These are phyloP conservation scores for Coniochaeta prunicola DNA, from an alignment of 2,329 filamentous ascomycete species.

Conservation along the genomic window DNA sequence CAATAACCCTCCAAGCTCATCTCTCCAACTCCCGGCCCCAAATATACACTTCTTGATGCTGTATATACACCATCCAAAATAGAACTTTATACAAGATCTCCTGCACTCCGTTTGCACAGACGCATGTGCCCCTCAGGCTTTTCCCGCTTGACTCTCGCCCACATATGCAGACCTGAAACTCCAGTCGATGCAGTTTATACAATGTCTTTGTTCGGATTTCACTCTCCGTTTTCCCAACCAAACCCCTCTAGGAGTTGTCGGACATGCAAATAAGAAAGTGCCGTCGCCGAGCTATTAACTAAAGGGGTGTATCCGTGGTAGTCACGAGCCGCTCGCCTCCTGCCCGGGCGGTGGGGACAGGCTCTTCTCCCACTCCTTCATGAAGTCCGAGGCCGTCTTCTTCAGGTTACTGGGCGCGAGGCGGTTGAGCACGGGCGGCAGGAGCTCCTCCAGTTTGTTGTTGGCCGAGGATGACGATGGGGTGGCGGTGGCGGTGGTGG, in stretches of 20 bases:
- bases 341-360: conserved; percentile 46
- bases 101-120: not conserved
- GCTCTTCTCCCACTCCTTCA: conserved; percentile 87
- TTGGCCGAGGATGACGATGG: conserved; percentile 23
- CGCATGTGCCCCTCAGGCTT: not conserved
- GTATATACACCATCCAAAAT: not conserved
- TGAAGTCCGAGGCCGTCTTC: conserved; percentile 73
- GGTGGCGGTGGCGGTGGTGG: conserved; percentile 22
- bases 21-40: not conserved
- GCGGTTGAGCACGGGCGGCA: conserved; percentile 66
- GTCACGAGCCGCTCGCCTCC: not conserved
- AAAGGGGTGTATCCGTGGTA: not conserved
- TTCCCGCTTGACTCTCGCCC: not conserved
- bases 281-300: too few species aligned
- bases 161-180: not conserved
- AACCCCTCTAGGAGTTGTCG: not conserved
- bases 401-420: conserved; percentile 71
- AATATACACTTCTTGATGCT: not conserved
- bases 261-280: too few species aligned
- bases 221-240: not conserved
- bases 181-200: not conserved
- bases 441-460: conserved; percentile 42
- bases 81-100: not conserved
- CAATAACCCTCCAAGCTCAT: not conserved
- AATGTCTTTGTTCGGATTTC: not conserved